Evolutionary conservation across 345 rosid species (phyloP).

Genomic region (Lepidium africanum): DNA sequence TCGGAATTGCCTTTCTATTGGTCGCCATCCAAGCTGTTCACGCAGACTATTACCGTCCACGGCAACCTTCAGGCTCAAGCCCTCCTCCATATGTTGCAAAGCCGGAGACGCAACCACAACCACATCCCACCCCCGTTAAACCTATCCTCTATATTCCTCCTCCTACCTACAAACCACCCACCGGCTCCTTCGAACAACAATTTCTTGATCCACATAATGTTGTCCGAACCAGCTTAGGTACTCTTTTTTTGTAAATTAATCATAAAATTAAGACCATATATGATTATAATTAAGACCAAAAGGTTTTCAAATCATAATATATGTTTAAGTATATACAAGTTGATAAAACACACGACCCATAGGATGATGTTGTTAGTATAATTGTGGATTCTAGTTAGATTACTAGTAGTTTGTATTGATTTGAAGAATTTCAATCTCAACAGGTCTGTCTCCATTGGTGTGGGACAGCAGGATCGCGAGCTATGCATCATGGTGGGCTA

Average conservation of each 20-base stretch:
- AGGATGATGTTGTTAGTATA: not conserved
- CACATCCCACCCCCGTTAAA: slow-evolving; percentile 13
- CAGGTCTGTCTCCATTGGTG: slow-evolving; percentile 41
- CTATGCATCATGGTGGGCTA: slow-evolving; percentile 56
- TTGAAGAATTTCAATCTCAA: not conserved
- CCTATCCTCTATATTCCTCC: slow-evolving; percentile 21
- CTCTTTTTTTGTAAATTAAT: not conserved
- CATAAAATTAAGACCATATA: not conserved
- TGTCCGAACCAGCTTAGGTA: slow-evolving; percentile 34
- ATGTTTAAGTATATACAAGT: not conserved
- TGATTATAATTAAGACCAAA: not conserved
- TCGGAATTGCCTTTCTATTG: slow-evolving; percentile 9
- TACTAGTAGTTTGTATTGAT: not conserved
- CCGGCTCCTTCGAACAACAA: slow-evolving; percentile 26
- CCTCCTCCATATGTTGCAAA: slow-evolving; percentile 3
- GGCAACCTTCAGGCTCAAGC: not conserved
- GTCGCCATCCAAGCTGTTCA: slow-evolving; percentile 20
- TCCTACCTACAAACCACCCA: slow-evolving; percentile 22
- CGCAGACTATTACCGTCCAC: slow-evolving; percentile 20
- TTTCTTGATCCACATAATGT: slow-evolving; percentile 67
- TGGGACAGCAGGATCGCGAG: slow-evolving; percentile 50
- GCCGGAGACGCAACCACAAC: slow-evolving; percentile 1
- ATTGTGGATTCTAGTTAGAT: not conserved
- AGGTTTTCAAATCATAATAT: not conserved
- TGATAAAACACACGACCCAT: not conserved